These are phyloP conservation scores for Rhizomucor miehei DNA, from an alignment of 371 early-diverging fungal species.

Conservation along the genomic window DNA sequence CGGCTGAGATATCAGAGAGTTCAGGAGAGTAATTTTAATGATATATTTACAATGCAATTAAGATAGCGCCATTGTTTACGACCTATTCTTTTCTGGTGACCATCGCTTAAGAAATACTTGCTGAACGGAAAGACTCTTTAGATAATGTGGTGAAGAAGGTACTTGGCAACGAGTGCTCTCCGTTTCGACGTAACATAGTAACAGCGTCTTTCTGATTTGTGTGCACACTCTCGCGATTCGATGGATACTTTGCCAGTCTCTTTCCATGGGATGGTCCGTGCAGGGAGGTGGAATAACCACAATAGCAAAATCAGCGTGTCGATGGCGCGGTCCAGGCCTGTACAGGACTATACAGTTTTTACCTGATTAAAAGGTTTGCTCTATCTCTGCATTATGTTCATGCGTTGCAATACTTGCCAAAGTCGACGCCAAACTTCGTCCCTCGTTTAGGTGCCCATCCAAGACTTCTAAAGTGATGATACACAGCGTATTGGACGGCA, in stretches of 20 bases:
- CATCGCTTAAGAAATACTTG: slow-evolving; percentile 58
- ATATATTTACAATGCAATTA: too few species aligned
- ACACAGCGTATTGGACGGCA: slow-evolving; percentile 67
- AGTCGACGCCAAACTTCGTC: slow-evolving; percentile 82
- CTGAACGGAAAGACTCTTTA: slow-evolving; percentile 29
- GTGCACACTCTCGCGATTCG: slow-evolving; percentile 58
- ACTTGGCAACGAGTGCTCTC: not conserved
- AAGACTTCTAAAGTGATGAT: slow-evolving; percentile 76
- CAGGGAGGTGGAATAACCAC: slow-evolving; percentile 20
- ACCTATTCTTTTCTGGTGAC: slow-evolving; percentile 50
- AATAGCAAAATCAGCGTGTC: slow-evolving; percentile 38
- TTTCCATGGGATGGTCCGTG: slow-evolving; percentile 6
- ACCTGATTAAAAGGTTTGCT: slow-evolving; percentile 4
- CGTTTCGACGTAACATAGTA: slow-evolving; percentile 49
- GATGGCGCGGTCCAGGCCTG: slow-evolving; percentile 20
- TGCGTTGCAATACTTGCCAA: slow-evolving; percentile 30
- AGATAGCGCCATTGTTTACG: too few species aligned
- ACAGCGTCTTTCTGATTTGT: slow-evolving; percentile 60
- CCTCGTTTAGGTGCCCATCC: slow-evolving; percentile 87
- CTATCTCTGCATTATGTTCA: too few species aligned
- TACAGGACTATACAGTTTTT: slow-evolving; percentile 31
- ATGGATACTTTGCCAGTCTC: slow-evolving; percentile 56
- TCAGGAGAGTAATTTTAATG: too few species aligned
- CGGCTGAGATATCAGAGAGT: too few species aligned
- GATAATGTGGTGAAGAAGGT: slow-evolving; percentile 11